Base-by-base conservation (phyloP, 1,139 yeast genomes). In the Suhomyces bokatorum region DNA sequence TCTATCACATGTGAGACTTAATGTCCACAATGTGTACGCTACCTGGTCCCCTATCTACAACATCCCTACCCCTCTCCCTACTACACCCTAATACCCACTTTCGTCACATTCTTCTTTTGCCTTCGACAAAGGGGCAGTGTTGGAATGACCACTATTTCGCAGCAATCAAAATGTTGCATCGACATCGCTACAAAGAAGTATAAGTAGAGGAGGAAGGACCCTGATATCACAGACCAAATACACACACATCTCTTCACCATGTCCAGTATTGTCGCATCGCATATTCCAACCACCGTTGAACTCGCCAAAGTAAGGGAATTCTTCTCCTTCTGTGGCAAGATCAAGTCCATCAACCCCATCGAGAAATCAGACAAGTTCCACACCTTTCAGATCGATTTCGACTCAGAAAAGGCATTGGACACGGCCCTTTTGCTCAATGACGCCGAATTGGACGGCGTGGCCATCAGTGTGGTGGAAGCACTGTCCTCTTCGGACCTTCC, bases 301-400 rank as follows among this genome's bases (percentile, higher is more conserved):
- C 70, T 77, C 44, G 74, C 74, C 39, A 83, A 85, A 57, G 66
- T 87, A 35, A 66, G 71, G 42, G 87, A 85, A 50, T 87, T 87
- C 67, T 86, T 87, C 64, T 73, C 86, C 32, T 86, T 86, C 62
- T 85, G 95, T 60, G 95, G 95, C n/a, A 78, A 77, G 51, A 78
- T 86, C 50, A 69, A 70, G 50, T 54, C 70, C 11, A 73, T 83
- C 49, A 60, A 64, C 39, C 57, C 65, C 10, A 42, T 75, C 40
- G 59, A 66, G 42, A 51, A 57, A 17, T 59, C 58, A 11, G 54
- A 54, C 14, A 53, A 61, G 22, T 67, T 70, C 40, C 66, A 69
- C 53, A 56, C 71, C 20, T 75, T 78, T 48, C 67, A 68, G 49
- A 80, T 87, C 33, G 69, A 62, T 38, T 87, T 86, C 62, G 80